Evolutionary conservation across 2,329 filamentous ascomycete genomes (phyloP), one percentile per base, ranked within the genome.

Genomic region (Phaeoacremonium minimum): DNA sequence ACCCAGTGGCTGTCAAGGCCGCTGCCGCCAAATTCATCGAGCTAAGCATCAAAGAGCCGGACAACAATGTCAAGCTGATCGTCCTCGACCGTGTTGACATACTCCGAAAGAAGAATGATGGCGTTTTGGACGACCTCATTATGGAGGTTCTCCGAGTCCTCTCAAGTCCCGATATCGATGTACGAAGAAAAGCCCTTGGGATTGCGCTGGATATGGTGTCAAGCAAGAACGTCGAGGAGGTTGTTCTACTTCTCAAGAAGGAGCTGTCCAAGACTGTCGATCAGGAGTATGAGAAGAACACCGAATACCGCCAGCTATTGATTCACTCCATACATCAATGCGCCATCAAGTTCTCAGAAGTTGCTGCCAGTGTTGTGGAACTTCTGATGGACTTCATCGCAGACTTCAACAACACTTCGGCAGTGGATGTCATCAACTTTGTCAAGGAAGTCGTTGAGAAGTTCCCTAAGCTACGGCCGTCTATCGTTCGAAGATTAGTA

Each of bases 391-490:
- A 98, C 63, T 97, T 97, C 58, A 96, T 98, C 54, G 88, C 87
- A 35, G 93, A 98, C 61, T 96, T 97, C 61, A 97, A 95, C 71
- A 96, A 95, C 56, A 85, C 87, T 30, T 95, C 91, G 2, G 93
- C 93, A 2, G 87, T 98, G 18, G 93, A 98, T 61, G 91, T 98
- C 36, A 97, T 98, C 56, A 90, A 88, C 37, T 98, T 98, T 56
- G 90, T 98, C 46, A 98, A 98, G 66, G 93, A 98, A 60, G 93
- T 98, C 4, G 91, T 97, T 6, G 93, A 98, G 66, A 95, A 95
- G 56, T 98, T 97, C 70, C 93, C 93, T 7, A 82, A 87, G 50
- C 75, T 98, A 40, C 83, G 93, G 42, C 79, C 83, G 20, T 85
- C 87, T 1, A 97, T 98, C 49, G 84, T 97, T 6, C 80, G 85